Conservation (phyloP, 163 green algal genomes). For the Botryococcus braunii region DNA sequence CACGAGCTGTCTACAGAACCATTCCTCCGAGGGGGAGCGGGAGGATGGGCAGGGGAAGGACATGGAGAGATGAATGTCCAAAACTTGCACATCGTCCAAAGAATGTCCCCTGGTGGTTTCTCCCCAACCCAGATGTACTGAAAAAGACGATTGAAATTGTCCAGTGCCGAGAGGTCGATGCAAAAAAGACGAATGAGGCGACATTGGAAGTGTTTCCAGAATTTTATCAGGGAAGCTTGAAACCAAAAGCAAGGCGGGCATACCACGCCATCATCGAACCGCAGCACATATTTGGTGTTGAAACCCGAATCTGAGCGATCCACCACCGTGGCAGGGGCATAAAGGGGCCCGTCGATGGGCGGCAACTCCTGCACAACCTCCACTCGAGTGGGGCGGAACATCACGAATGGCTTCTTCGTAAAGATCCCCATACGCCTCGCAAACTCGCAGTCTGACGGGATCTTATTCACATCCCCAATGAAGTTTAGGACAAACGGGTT, state of each 20-base stretch:
- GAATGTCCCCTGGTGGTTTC: slow-evolving; percentile 2
- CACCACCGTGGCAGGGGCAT: slow-evolving; percentile 39
- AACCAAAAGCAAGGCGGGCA: not conserved
- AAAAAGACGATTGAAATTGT: not conserved
- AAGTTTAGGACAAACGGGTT: slow-evolving; percentile 78
- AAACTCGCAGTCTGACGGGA: slow-evolving; percentile 42
- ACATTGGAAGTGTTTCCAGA: not conserved
- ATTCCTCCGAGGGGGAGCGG: no score
- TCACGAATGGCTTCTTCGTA: slow-evolving; percentile 48
- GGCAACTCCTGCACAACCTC: slow-evolving; percentile 1
- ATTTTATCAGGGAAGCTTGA: not conserved
- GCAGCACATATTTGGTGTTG: slow-evolving; percentile 52
- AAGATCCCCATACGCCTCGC: slow-evolving; percentile 33
- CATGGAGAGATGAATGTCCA: no score
- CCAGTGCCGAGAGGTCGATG: not conserved
- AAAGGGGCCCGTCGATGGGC: not conserved
- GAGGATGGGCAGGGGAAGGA: no score
- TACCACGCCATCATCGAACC: slow-evolving; percentile 66
- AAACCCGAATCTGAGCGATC: slow-evolving; percentile 54
- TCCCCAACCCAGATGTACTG: not conserved
- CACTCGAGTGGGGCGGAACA: slow-evolving; percentile 46
- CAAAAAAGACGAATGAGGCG: not conserved
- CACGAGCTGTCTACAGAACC: no score
- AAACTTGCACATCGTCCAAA: no score
- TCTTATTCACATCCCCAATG: slow-evolving; percentile 55